Evolutionary conservation across 768 basidiomycete species (phyloP), one percentile per base, ranked within the genome.

Genomic region (Chalciporus chontae): DNA sequence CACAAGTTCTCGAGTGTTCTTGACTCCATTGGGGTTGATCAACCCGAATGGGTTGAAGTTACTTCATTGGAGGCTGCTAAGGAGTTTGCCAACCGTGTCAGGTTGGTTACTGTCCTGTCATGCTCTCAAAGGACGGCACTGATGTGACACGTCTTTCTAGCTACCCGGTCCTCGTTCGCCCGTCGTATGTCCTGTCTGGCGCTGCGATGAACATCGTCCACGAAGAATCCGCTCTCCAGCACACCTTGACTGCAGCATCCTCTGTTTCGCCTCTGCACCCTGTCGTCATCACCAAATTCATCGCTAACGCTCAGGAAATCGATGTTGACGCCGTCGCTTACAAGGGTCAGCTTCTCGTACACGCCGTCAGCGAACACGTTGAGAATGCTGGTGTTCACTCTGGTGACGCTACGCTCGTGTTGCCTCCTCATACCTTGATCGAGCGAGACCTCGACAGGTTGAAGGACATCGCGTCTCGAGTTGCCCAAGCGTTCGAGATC

Each of bases 121-220:
- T 37, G 37, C 42, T 32, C 3, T 21, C 23, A 4, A 10, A 36
- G 15, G 17, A 38, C 10, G 18, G 14, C 37, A n/a, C 45, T 55
- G n/a, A 60, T 40, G 9, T 5, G 40, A 39, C 8, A 32, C 39
- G 3, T 34, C n/a, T 32, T 26, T 23, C 34, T 49, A 90, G 90
- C 45, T 98, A 98, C 69, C 96, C 96, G 5, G 94, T 98, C 54
- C 87, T 99, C 45, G 93, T 99, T 62, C 92, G 96, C 37, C 96
- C 96, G 4, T 98, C 95, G 0, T 98, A 98, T 69, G 95, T 98
- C 39, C 84, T 98, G 21, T 99, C 96, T 8, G 96, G 96, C 44
- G 94, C 96, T 39, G 96, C 96, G 14, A 99, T 99, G 96, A 99
- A 96, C 69, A 94, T 98, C 36, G 92, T 98, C 18, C 88, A 87